Conservation (phyloP, 768 basidiomycete genomes). For the Boletus huronensis region DNA sequence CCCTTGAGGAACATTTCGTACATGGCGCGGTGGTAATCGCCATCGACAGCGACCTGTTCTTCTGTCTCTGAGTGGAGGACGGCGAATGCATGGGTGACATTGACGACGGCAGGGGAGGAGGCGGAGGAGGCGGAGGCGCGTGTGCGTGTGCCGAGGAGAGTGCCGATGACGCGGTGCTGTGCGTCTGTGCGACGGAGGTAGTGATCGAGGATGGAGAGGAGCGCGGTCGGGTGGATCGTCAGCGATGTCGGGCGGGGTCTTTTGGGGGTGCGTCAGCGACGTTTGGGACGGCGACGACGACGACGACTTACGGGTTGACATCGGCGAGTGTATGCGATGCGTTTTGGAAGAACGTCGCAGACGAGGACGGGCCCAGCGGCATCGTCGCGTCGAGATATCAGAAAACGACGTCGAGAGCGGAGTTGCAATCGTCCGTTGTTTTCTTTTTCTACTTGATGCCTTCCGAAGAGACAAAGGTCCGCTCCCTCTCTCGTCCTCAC, state of each 20-base stretch:
- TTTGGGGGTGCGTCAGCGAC: not conserved
- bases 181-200: conserved; percentile 82
- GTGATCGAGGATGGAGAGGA: conserved; percentile 95
- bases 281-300: not conserved
- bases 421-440: conserved; percentile 28
- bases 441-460: conserved; percentile 49
- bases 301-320: conserved; percentile 33
- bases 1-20: conserved; percentile 71
- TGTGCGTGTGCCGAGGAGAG: conserved; percentile 77
- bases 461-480: conserved; percentile 87
- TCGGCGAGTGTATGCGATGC: conserved; percentile 28
- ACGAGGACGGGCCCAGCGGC: conserved; percentile 45
- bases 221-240: conserved; percentile 86
- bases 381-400: conserved; percentile 33
- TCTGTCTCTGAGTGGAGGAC: conserved; percentile 90
- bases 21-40: conserved; percentile 94
- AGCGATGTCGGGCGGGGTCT: conserved; percentile 72
- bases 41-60: conserved; percentile 93
- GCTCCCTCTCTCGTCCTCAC: conserved; percentile 2
- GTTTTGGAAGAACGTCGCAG: conserved; percentile 43
- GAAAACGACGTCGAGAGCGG: conserved; percentile 20
- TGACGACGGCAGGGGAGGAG: conserved; percentile 37
- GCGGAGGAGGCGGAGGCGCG: conserved; percentile 37
- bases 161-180: conserved; percentile 91
- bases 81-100: conserved; percentile 83